Conservation (phyloP, 495 filamentous ascomycete species). For the Aspergillus nidulans region DNA sequence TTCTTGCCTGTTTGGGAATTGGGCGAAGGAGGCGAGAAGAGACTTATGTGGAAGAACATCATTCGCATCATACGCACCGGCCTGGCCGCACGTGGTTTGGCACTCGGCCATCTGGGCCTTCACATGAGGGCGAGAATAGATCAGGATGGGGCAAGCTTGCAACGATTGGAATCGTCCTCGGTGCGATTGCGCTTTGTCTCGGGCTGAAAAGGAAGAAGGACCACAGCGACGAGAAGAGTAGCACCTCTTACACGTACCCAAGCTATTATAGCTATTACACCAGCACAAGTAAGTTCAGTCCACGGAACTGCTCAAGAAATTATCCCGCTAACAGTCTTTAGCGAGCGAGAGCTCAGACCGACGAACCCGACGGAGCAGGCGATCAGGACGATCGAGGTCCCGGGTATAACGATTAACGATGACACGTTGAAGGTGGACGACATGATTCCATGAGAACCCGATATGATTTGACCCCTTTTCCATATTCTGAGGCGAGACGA, state of each 20-base stretch:
- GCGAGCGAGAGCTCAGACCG: conserved; percentile 49
- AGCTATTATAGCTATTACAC: conserved; percentile 44
- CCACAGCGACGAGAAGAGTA: conserved; percentile 40
- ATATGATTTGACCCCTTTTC: conserved; percentile 8
- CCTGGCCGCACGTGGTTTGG: conserved; percentile 67
- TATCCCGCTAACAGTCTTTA: conserved; percentile 22
- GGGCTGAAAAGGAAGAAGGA: conserved; percentile 64
- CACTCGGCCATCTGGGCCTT: conserved; percentile 45
- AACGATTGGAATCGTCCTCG: conserved; percentile 55
- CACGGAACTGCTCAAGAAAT: neutral
- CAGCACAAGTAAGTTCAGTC: conserved; percentile 30
- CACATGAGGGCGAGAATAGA: conserved; percentile 46
- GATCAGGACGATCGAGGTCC: conserved; percentile 38
- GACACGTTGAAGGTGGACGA: neutral
- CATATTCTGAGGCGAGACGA: neutral
- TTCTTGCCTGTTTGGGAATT: conserved; percentile 66
- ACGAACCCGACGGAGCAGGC: conserved; percentile 44
- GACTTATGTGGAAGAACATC: conserved; percentile 66
- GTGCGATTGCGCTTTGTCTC: conserved; percentile 64
- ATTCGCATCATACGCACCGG: conserved; percentile 47
- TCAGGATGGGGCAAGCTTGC: conserved; percentile 56
- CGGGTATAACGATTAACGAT: conserved; percentile 24
- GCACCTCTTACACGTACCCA: conserved; percentile 37
- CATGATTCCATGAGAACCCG: conserved; percentile 13
- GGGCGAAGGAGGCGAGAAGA: conserved; percentile 42